Evolutionary conservation across 805 yeast genomes (phyloP), one percentile per base, ranked within the genome.

Genomic region (Pichia manshurica): DNA sequence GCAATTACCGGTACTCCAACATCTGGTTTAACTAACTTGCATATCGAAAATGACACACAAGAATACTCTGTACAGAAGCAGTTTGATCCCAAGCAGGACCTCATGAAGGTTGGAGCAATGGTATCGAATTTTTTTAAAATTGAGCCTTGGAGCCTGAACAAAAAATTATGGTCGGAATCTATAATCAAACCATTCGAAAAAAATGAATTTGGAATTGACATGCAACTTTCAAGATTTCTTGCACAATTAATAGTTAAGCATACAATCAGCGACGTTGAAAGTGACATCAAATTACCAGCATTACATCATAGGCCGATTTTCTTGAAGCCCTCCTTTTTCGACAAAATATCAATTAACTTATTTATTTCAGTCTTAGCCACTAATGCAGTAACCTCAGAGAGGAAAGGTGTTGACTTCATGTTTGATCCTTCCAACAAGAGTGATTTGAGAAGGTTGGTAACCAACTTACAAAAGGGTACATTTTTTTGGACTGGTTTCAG

Each of bases 1-100:
- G 80, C 82, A 0, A 86, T 83, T 1, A 79, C 85, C 0, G 89
- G 90, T 28, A 83, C 90, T 0, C 89, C 89, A 4, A 82, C 88
- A 0, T 73, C 84, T 0, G 90, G 90, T 0, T 64, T 83, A 45
- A 81, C 88, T 0, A 73, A 72, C 39, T 58, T 80, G 7, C 76
- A 78, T 52, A 73, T 81, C 51, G 67, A 64, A 46, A 63, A 65
- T 44, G 67, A 62, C 15, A 48, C 54, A 10, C 58, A 55, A 29
- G 66, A 62, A 28, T 79, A 79, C 55, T 66, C 71, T 0, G 73
- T 81, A 3, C 76, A 73, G 51, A 70, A 70, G 45, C 67, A 63
- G 22, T 81, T 78, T 58, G 72, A 74, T 55, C 77, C 77, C 5
- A 65, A 64, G 36, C 78, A 74, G 31, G 89, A 82, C 58, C 58